Evolutionary conservation across 768 basidiomycete genomes (phyloP).

Genomic region (Myochromella boudieri): DNA sequence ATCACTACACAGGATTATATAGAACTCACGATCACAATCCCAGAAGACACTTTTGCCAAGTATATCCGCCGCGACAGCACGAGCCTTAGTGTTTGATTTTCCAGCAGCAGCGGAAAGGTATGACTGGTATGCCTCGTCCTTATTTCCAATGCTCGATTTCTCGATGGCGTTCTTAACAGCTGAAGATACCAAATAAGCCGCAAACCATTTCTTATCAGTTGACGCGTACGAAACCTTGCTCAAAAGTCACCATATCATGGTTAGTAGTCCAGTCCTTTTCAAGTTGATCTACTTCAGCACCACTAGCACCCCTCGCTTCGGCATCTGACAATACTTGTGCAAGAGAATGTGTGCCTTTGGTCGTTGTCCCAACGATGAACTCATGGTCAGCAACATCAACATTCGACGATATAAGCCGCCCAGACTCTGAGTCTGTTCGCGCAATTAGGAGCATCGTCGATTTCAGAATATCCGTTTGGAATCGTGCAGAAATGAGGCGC

Average conservation of each 20-base stretch:
- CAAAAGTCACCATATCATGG: conserved; percentile 78
- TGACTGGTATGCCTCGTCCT: conserved; percentile 52
- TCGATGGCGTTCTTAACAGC: conserved; percentile 62
- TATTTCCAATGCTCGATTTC: conserved; percentile 47
- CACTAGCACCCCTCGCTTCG: conserved; percentile 59
- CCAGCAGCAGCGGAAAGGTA: conserved; percentile 60
- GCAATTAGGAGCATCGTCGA: conserved; percentile 89
- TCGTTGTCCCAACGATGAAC: conserved; percentile 65
- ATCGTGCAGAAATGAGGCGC: conserved; percentile 80
- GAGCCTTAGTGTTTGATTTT: conserved; percentile 72
- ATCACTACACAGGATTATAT: neutral
- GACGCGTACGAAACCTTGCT: conserved; percentile 61
- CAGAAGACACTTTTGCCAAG: conserved; percentile 73
- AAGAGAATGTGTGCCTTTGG: conserved; percentile 47
- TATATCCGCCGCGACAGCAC: conserved; percentile 72
- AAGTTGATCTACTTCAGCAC: conserved; percentile 67
- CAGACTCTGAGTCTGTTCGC: conserved; percentile 89
- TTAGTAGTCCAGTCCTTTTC: conserved; percentile 74
- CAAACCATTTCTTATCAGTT: neutral
- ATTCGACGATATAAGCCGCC: conserved; percentile 79
- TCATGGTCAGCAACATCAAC: conserved; percentile 84
- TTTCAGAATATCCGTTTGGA: conserved; percentile 89
- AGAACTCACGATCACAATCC: conserved; percentile 83
- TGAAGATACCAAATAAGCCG: conserved; percentile 22
- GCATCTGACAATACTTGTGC: conserved; percentile 72